These are phyloP conservation scores for Septoria petroselini DNA, from an alignment of 2,329 filamentous ascomycete species.

Conservation along the genomic window DNA sequence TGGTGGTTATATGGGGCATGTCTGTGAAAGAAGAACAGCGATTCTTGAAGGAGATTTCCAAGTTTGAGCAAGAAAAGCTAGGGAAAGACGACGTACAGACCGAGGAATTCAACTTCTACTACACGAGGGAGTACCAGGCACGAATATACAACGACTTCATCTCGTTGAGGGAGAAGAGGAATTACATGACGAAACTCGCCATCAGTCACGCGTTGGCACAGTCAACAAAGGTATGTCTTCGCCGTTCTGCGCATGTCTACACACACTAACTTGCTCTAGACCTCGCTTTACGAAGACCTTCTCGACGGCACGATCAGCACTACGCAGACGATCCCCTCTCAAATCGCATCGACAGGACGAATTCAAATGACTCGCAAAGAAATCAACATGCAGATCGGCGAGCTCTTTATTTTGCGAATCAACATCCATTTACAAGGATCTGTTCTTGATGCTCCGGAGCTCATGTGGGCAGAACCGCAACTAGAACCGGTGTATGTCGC, in stretches of 20 bases:
- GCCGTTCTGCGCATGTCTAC: background rate
- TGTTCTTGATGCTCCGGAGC: conserved; percentile 90
- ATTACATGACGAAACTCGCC: conserved; percentile 96
- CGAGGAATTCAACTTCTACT: conserved; percentile 99
- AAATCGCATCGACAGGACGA: conserved; percentile 89
- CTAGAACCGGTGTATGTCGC: conserved; percentile 95
- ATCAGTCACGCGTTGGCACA: conserved; percentile 95
- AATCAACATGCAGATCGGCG: conserved; percentile 99
- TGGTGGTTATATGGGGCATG: conserved; percentile 99
- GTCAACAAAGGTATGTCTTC: conserved; percentile 73
- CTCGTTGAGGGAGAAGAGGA: conserved; percentile 84
- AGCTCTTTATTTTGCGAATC: conserved; percentile 95
- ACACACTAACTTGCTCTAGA: conserved; percentile 49
- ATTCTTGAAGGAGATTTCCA: conserved; percentile 89
- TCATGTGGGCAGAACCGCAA: conserved; percentile 98
- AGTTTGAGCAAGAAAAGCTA: conserved; percentile 90
- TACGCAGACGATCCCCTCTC: conserved; percentile 87
- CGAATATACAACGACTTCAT: conserved; percentile 99
- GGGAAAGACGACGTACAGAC: conserved; percentile 85
- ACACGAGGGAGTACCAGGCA: conserved; percentile 94
- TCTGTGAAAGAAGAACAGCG: conserved; percentile 80
- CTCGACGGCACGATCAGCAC: conserved; percentile 90
- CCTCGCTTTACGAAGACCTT: conserved; percentile 91
- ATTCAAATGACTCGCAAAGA: conserved; percentile 82
- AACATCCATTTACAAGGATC: conserved; percentile 97